Base-by-base conservation (phyloP, 2,329 filamentous ascomycete genomes). In the Colletotrichum sp. region DNA sequence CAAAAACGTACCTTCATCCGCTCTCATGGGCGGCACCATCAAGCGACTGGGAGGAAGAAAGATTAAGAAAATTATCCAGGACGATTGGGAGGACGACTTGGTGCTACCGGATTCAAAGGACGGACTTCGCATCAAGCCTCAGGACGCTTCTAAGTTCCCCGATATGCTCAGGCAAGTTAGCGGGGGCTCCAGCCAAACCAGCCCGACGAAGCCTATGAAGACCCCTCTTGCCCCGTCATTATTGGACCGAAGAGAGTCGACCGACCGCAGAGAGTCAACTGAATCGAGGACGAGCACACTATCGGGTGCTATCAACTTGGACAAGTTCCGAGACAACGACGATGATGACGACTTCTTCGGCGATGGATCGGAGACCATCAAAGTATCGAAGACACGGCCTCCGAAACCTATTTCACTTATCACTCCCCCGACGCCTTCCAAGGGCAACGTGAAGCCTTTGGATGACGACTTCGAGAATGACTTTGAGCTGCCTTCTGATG, bases 1-100 rank as follows among this genome's bases (percentile, higher is more conserved):
- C 32, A 88, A 91, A 67, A 96, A 96, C 82, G 92, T 98, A 36
- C 96, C 96, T 2, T 92, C 94, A 34, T 98, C 96, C 24, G 97
- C 97, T 34, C 88, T 99, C 56, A 91, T 97, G 83, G 96, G 96
- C 69, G 97, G 97, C 68, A 96, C 96, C 12, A 98, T 98, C 82
- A 98, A 97, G 86, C 90, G 96, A 79, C 89, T 98, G 38, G 96
- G 96, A 65, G 92, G 92, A 74, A 90, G 92, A 78, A 95, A 93
- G 80, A 89, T 94, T 24, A 93, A 92, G 80, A 94, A 91, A 81
- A 92, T 93, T 55, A 91, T 95, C 74, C 92, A 94, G 77, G 94
- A 96, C 79, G 94, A 96, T 82, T 96, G 95, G 93, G 93, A 92
- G 76, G 94, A 96, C 79, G 95, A 96, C 79, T 84, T 96, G 64